Evolutionary conservation across 257 asterid species (phyloP), one percentile per base, ranked within the genome.

Genomic region (Jasminum sambac): DNA sequence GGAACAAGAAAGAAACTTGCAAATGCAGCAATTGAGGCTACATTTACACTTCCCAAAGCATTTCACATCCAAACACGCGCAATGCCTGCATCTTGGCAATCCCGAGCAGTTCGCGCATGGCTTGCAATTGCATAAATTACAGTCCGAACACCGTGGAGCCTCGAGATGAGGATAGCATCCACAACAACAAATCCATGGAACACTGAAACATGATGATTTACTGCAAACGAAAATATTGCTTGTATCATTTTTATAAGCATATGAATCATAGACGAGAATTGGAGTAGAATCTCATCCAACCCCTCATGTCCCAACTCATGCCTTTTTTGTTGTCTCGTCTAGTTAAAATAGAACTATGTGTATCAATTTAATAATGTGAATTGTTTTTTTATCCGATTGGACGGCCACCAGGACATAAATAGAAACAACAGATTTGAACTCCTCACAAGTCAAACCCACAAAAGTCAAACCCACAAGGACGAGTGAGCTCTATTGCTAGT

Each of bases 101-200:
- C 76, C 23, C 62, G 2, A 62, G 67, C 85, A 80, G 66, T 59
- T 61, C 34, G 69, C 8, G 61, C 80, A 81, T 8, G 72, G 68
- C 23, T 38, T 50, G 75, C 78, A 76, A 11, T 44, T n/a, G 6
- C 72, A 73, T 61, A 52, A 4, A 34, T 72, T 69, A 59, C 87
- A 80, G 52, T 44, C 26, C 50, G 81, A 75, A 76, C 88, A 83
- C 25, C 24, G 43, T 2, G 80, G 82, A 71, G 64, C 71, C 77
- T 67, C 58, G 24, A 64, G 16, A 44, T 44, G 39, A 62, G 88
- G 71, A 58, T 63, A 64, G 39, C 78, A 78, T 61, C 81, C 59
- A 25, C 70, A 50, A 66, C 84, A 76, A 50, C 91, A 82, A 36
- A 67, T 69, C 83, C 91, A 83, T 1, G 95, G 86, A 14, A 85